phyloP scores from a whole-genome alignment of 2,329 filamentous ascomycete genomes.

The Aspergillus cejpii region DNA sequence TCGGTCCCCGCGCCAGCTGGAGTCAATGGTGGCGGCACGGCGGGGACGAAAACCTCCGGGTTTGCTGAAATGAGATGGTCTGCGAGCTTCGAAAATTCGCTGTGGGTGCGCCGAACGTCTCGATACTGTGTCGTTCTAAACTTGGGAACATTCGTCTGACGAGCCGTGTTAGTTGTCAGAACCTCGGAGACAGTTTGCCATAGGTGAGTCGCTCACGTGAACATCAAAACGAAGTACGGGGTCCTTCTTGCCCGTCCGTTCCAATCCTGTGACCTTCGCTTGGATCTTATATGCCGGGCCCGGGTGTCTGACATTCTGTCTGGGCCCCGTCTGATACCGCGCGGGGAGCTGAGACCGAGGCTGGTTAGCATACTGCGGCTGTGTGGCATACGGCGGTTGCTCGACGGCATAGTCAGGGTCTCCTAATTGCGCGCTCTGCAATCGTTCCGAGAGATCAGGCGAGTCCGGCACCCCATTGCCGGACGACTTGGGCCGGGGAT shows the following conservation, averaged over 20 bases:
- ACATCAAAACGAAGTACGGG: constrained; percentile 93
- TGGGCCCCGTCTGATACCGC: constrained; percentile 43
- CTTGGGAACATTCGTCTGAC: constrained; percentile 92
- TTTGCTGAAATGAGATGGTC: constrained; percentile 97
- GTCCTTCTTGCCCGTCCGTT: constrained; percentile 91
- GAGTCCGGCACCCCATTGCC: constrained; percentile 32
- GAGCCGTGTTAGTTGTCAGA: constrained; percentile 2
- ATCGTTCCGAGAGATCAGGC: constrained; percentile 40
- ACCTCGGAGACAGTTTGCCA: background rate
- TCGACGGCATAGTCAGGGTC: constrained; percentile 36
- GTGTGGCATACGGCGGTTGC: constrained; percentile 32
- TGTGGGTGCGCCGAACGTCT: constrained; percentile 90
- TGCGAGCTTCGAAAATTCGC: constrained; percentile 92
- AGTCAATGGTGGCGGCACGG: constrained; percentile 88
- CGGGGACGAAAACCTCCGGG: constrained; percentile 87
- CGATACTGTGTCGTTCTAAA: constrained; percentile 98
- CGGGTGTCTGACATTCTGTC: constrained; percentile 38
- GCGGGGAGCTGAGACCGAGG: constrained; percentile 41
- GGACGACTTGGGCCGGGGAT: constrained; percentile 9
- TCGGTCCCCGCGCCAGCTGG: constrained; percentile 93
- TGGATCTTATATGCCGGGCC: constrained; percentile 76
- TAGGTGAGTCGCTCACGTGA: constrained; percentile 58
- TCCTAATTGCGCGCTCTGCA: constrained; percentile 37
- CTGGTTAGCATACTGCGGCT: constrained; percentile 34
- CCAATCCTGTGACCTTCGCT: constrained; percentile 88